Evolutionary conservation across 2,329 filamentous ascomycete species (phyloP), one percentile per base, ranked within the genome.

Genomic region (Grosmannia huntii): DNA sequence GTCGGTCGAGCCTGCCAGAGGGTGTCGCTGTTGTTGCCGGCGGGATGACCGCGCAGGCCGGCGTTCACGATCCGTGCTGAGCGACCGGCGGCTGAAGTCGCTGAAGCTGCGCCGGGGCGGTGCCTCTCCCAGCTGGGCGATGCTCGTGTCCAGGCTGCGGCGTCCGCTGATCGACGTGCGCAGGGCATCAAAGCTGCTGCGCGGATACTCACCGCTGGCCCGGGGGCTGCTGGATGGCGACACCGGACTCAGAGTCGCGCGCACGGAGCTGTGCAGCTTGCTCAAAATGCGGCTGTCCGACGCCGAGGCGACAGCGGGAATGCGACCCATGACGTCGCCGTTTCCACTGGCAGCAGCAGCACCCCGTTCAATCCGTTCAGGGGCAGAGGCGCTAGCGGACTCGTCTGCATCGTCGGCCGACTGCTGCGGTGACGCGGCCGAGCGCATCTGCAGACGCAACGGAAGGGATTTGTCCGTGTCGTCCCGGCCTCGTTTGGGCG

Each of bases 91-190:
- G 56, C 78, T 75, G 58, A 76, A 76, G 11, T 73, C 76, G 65
- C 85, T 90, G 61, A 83, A 82, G 68, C 86, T 90, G 59, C 84
- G 79, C 53, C 75, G 73, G 5, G 75, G 73, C 21, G 73, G 73
- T 5, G 70, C 69, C 19, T 77, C 73, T 19, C 70, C 41, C 27
- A 16, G 68, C 10, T 72, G 65, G 5, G 72, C 65, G 53, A 72
- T 71, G n/a, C 73, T 74, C 55, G 79, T 62, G 46, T 85, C 82
- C 33, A 78, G 65, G 59, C 81, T 85, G 59, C 75, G 71, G n/a
- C 76, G 70, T 16, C 51, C 48, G 2, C 71, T 71, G 50, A 76
- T 70, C 25, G 60, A 59, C 6, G 72, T 72, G 12, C 75, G 73
- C 50, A 78, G 71, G 0, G 72, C 73, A 61, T 86, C 82, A 31